Conservation (phyloP, 805 yeast genomes). For the Lachancea mirantina region DNA sequence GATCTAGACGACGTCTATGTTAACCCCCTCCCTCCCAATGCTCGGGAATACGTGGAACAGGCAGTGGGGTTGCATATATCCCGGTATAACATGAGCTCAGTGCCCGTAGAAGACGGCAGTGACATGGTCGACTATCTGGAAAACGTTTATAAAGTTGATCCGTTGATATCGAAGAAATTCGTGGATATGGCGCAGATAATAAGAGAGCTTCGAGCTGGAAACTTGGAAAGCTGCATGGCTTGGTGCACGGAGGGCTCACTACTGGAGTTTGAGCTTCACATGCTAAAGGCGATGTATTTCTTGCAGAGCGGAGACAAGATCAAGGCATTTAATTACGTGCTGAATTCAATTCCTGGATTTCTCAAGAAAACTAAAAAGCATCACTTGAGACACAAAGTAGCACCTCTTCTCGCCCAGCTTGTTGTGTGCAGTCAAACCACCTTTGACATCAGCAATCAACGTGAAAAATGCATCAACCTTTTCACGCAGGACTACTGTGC, state of each 20-base stretch:
- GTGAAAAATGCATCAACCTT: slow-evolving; percentile 22
- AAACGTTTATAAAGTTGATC: slow-evolving; percentile 26
- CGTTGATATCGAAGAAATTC: slow-evolving; percentile 32
- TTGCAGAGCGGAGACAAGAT: slow-evolving; percentile 15
- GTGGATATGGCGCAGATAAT: slow-evolving; percentile 38
- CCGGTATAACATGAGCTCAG: slow-evolving; percentile 37
- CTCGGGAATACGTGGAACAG: slow-evolving; percentile 28
- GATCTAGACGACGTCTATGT: slow-evolving; percentile 31
- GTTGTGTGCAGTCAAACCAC: slow-evolving; percentile 18
- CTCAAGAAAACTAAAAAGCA: slow-evolving; percentile 34
- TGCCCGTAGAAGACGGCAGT: slow-evolving; percentile 26
- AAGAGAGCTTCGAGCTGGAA: slow-evolving; percentile 29
- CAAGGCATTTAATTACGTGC: slow-evolving; percentile 40
- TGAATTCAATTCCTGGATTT: slow-evolving; percentile 23
- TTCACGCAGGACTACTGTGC: slow-evolving; percentile 47
- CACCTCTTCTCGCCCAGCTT: slow-evolving; percentile 38
- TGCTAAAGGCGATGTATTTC: slow-evolving; percentile 17
- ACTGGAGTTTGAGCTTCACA: slow-evolving; percentile 22
- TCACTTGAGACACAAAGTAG: slow-evolving; percentile 33
- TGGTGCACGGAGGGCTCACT: slow-evolving; percentile 38
- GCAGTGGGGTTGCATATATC: slow-evolving; percentile 42
- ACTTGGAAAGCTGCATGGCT: slow-evolving; percentile 40
- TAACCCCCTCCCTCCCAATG: slow-evolving; percentile 25
- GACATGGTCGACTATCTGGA: slow-evolving; percentile 27
- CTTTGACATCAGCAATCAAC: slow-evolving; percentile 15